Base-by-base conservation (phyloP, 2,329 filamentous ascomycete genomes). In the Aureobasidium sp. region DNA sequence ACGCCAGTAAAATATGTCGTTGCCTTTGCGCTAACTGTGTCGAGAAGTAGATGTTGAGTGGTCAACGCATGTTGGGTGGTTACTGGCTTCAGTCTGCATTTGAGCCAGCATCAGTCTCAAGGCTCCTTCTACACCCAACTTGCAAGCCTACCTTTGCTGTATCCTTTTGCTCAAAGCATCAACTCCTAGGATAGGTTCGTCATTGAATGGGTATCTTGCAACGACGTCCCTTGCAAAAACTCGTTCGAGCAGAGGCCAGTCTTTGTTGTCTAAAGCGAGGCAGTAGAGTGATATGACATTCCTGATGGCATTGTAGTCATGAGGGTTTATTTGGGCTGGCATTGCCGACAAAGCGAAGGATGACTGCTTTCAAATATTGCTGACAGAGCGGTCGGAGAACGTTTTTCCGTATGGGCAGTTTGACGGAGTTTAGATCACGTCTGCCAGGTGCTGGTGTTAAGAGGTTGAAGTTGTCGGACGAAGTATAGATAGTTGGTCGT, bases 271-370 rank as follows among this genome's bases (percentile, higher is more conserved):
- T 6, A 79, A 69, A 1, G 76, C 77, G 45, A 78, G 71, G 67
- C 76, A 78, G 67, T 79, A 79, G 34, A 70, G 73, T 6, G 75
- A 67, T 29, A 79, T 65, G 8, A 71, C 70, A 65, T 79, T 79
- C 45, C 70, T 71, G 65, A 79, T 75, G n/a, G 75, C 74, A 48
- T 75, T 51, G 70, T 72, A 70, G 63, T 73, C 70, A 41, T 70
- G 44, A 5, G 70, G 60, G 52, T 69, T 70, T 3, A 47, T 2
- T 44, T 39, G 27, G 29, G 31, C 17, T 3, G 45, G 29, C 45
- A 48, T 48, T 48, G 25, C 15, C 5, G 42, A 27, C 0, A 6
- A 20, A 12, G 7, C 8, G 22, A n/a, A 45, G 14, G 14, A 27
- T 15, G 39, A 41, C 17, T 7, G 17, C 2, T 8, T 25, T 25